These are phyloP conservation scores for Macroventuria anomochaeta DNA, from an alignment of 2,329 filamentous ascomycete species.

Conservation along the genomic window DNA sequence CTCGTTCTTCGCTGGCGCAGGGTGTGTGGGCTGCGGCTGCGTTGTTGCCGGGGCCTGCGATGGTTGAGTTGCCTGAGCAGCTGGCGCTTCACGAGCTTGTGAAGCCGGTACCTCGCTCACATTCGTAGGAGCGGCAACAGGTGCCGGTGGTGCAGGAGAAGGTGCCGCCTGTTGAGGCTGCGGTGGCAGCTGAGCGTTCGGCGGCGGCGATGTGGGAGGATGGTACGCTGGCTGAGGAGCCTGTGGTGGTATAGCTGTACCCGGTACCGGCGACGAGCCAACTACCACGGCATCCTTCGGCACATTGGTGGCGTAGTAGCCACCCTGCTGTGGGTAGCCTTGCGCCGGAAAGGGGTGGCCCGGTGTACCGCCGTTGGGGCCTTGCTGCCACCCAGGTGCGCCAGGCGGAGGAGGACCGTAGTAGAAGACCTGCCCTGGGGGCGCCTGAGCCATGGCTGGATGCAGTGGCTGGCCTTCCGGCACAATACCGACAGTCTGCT, in stretches of 20 bases:
- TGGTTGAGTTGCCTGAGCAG: background rate
- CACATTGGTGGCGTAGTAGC: constrained; percentile 24
- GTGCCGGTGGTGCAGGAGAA: background rate
- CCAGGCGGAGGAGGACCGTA: constrained; percentile 33
- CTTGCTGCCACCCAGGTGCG: constrained; percentile 28
- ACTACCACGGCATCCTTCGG: constrained; percentile 22
- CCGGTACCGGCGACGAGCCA: constrained; percentile 17
- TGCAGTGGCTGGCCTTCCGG: constrained; percentile 34
- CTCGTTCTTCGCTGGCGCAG: constrained; percentile 20
- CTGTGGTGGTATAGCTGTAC: constrained; percentile 18
- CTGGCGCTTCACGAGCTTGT: background rate
- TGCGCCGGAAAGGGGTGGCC: constrained; percentile 25
- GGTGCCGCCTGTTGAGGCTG: constrained; percentile 4
- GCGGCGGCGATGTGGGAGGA: constrained; percentile 13
- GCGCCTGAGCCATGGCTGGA: constrained; percentile 32
- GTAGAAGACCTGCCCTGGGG: constrained; percentile 31
- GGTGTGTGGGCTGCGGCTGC: constrained; percentile 2
- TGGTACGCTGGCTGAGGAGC: constrained; percentile 24
- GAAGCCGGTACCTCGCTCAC: constrained; percentile 7
- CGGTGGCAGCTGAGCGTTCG: constrained; percentile 10
- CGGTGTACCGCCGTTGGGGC: constrained; percentile 24
- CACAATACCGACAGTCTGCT: constrained; percentile 38
- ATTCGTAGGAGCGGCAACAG: background rate
- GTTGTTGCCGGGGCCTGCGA: constrained; percentile 1
- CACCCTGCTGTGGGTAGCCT: constrained; percentile 27